Conservation (phyloP, 2,329 filamentous ascomycete genomes). For the Teratosphaeria zuluensis region DNA sequence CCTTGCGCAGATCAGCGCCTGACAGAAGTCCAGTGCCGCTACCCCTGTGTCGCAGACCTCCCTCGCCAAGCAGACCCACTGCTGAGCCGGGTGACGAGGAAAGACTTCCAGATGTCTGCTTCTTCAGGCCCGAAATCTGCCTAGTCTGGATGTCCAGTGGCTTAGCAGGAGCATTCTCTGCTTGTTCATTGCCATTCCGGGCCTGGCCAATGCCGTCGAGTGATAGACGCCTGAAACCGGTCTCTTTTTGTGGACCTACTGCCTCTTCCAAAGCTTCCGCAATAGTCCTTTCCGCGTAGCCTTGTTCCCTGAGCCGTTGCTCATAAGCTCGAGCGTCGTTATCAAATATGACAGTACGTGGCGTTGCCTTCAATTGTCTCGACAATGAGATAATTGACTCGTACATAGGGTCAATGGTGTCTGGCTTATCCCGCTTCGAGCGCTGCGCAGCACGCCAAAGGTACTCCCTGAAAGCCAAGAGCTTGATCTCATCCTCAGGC, state of each 20-base stretch:
- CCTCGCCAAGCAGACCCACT: constrained; percentile 21
- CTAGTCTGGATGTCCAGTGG: not conserved
- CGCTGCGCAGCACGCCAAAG: constrained; percentile 77
- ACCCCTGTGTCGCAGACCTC: constrained; percentile 36
- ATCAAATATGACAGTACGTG: constrained; percentile 89
- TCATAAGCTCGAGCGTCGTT: constrained; percentile 52
- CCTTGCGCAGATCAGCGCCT: constrained; percentile 46
- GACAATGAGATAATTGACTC: constrained; percentile 67
- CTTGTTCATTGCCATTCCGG: not conserved
- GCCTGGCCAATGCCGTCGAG: constrained; percentile 2
- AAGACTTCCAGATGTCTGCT: constrained; percentile 20
- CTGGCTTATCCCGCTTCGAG: constrained; percentile 47
- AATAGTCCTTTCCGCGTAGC: constrained; percentile 50
- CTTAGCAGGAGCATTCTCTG: not conserved
- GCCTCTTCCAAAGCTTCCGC: constrained; percentile 86
- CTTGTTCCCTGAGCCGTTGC: constrained; percentile 22
- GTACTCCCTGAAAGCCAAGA: constrained; percentile 78
- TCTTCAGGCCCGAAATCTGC: constrained; percentile 7
- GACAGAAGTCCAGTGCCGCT: constrained; percentile 53
- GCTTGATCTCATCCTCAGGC: constrained; percentile 77
- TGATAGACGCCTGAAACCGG: constrained; percentile 3
- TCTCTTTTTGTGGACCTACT: constrained; percentile 1
- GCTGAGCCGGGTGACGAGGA: constrained; percentile 27
- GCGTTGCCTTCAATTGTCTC: constrained; percentile 59
- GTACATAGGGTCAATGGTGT: constrained; percentile 32